Evolutionary conservation across 495 filamentous ascomycete species (phyloP), one percentile per base, ranked within the genome.

Genomic region (Parachaetomium inaequale): DNA sequence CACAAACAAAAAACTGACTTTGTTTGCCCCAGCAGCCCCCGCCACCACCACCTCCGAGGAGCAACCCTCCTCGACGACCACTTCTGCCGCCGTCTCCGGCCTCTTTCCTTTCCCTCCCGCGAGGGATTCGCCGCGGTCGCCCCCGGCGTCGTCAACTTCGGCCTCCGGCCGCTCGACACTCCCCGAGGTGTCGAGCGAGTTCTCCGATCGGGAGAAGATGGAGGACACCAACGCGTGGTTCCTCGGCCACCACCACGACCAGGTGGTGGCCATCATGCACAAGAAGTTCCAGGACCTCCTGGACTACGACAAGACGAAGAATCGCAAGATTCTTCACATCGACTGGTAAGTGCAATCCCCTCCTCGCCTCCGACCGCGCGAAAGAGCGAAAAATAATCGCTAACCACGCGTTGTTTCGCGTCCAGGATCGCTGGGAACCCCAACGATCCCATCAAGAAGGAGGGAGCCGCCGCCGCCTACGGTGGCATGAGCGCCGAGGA

Each of bases 291-390:
- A 63, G 55, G 63, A 57, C 14, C 51, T 66, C 56, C 50, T 58
- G 56, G 59, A 45, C 42, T 66, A 60, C 52, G 51, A 63, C 36
- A 60, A 60, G 45, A 59, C 47, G 50, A 54, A 61, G 36, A 66
- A 66, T 46, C 51, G 26, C 31, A 54, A 34, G 19, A 58, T 68
- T 57, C 43, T 63, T 32, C 63, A 68, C 43, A 47, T 68, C 23
- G 66, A 68, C 58, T 68, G 66, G 63, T 63, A 58, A 53, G 61
- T 42, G 23, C n/a, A 17, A 14, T 52, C 23, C 31, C 17, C 21
- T 19, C 28, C 2, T 23, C 26, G 17, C 7, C 25, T 29, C 2
- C 28, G 25, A 4, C 7, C 3, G 12, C 3, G 19, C 21, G 21
- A 43, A 32, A 11, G 26, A 40, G 10, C 19, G 11, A 46, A 17